Evolutionary conservation across 1,139 yeast species (phyloP), one percentile per base, ranked within the genome.

Genomic region (Taphrina confusa): DNA sequence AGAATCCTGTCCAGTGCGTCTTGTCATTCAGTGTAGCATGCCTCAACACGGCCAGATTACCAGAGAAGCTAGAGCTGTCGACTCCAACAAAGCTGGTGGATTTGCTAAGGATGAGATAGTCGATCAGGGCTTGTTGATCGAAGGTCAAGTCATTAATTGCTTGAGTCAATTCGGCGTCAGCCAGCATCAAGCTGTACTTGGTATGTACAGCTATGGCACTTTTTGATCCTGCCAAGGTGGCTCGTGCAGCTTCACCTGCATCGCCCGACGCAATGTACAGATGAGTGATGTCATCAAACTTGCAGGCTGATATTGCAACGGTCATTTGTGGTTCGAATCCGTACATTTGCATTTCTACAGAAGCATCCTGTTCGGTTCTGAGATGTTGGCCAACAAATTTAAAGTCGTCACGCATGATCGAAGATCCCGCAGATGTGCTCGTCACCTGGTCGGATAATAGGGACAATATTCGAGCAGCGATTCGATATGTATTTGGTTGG

Each of bases 231-330:
- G 22, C 9, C 8, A 25, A 23, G 16, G 54, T 22, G 8, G 37
- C 42, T 2, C 34, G 31, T 1, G 40, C 39, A 12, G 54, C 42
- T 22, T 31, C 54, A 6, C 40, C 18, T 9, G 34, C 28, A 12
- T 47, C 54, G 11, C 54, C 54, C 27, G 54, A 47, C 9, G 54
- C 54, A 23, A 47, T 23, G 22, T 47, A 47, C 22, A 47, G 27
- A 18, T 42, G 18, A 2, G 47, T 23, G 16, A 42, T 42, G 31
- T n/a, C 20, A 5, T 23, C 11, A 6, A 23, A 18, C 31, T 14
- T 42, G 47, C 47, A 42, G 5, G 25, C 20, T 6, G 30, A 18
- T 5, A 42, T 11, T 18, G 47, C 30, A n/a, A 37, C 50, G 8
- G n/a, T 18, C 34, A 45, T 28, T 25, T 45, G 50, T 4, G 50